Conservation (phyloP, 1,284 basidiomycete genomes). For the Cryptococcus sp. region DNA sequence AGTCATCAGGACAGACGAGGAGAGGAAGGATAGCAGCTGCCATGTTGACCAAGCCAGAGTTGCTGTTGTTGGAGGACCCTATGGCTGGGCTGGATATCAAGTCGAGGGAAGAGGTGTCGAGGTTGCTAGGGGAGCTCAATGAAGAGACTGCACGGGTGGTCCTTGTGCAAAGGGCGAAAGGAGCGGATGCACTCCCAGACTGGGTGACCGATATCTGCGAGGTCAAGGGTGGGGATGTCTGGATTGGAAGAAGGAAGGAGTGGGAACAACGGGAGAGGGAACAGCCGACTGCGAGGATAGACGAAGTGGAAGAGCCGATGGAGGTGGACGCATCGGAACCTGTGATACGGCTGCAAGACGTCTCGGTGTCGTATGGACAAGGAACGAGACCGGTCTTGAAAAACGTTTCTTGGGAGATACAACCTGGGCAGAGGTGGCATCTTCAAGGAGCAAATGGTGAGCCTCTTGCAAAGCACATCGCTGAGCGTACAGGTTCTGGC, state of each 20-base stretch:
- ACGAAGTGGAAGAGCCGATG: slow-evolving; percentile 42
- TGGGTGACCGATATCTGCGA: slow-evolving; percentile 70
- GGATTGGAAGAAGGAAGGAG: slow-evolving; percentile 50
- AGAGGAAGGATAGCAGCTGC: slow-evolving; percentile 77
- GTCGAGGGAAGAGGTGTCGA: slow-evolving; percentile 38
- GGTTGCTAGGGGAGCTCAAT: slow-evolving; percentile 41
- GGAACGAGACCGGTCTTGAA: slow-evolving; percentile 57
- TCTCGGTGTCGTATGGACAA: slow-evolving; percentile 68
- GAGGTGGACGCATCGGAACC: slow-evolving; percentile 32
- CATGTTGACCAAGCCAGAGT: slow-evolving; percentile 61
- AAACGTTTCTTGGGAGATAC: slow-evolving; percentile 71
- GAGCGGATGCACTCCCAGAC: slow-evolving; percentile 70
- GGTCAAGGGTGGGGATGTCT: slow-evolving; percentile 53
- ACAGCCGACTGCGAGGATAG: slow-evolving; percentile 48
- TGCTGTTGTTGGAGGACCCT: slow-evolving; percentile 81
- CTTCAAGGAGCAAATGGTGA: slow-evolving; percentile 77
- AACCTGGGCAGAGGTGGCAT: slow-evolving; percentile 76
- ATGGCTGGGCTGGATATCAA: slow-evolving; percentile 44
- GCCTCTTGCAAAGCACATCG: slow-evolving; percentile 10
- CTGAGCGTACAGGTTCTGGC: slow-evolving; percentile 61
- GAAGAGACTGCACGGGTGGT: slow-evolving; percentile 53
- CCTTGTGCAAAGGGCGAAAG: slow-evolving; percentile 63
- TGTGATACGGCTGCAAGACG: slow-evolving; percentile 58
- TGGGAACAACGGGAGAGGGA: slow-evolving; percentile 30
- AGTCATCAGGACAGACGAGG: slow-evolving; percentile 89